Percentiles rank a stretch among this genome's conserved stretches.
These are phyloP conservation scores for Aspergillus baeticus DNA, from an alignment of 495 filamentous ascomycete genomes.

Conservation along the genomic window DNA sequence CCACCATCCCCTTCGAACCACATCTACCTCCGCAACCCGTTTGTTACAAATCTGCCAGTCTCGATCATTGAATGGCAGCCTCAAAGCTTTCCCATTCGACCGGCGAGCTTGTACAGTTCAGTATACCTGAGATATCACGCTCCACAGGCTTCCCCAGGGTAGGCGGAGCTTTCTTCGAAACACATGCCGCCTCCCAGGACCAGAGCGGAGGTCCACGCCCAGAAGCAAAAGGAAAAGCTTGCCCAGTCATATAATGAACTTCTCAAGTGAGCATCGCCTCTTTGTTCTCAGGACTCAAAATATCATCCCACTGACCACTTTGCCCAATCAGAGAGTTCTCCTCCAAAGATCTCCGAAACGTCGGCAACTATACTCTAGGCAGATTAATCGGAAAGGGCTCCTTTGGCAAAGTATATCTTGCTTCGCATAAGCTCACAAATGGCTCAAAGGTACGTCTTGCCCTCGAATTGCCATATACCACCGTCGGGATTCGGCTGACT, in stretches of 20 bases:
- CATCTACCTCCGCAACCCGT: not conserved
- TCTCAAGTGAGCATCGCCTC: conserved; percentile 67
- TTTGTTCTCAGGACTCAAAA: conserved; percentile 1
- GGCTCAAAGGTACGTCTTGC: conserved; percentile 78
- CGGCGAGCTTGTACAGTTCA: conserved; percentile 4
- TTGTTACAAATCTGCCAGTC: not conserved
- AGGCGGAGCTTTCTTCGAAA: conserved; percentile 34
- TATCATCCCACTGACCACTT: conserved; percentile 8
- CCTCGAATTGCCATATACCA: not conserved
- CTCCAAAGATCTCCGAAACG: conserved; percentile 81
- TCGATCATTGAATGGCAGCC: conserved; percentile 24
- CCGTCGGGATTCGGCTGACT: conserved; percentile 11
- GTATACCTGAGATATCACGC: conserved; percentile 7
- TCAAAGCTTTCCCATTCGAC: conserved; percentile 7
- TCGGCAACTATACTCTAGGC: conserved; percentile 93
- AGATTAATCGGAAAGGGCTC: conserved; percentile 94
- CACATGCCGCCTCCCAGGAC: conserved; percentile 63
- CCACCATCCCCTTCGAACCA: not conserved
- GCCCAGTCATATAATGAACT: conserved; percentile 95
- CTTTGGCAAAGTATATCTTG: conserved; percentile 97
- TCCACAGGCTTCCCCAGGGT: conserved; percentile 20
- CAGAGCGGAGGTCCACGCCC: conserved; percentile 85
- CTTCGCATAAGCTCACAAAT: conserved; percentile 96
- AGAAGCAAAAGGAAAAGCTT: conserved; percentile 95
- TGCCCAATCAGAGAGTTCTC: conserved; percentile 76